Percentiles rank a stretch among this genome's conserved stretches.
These are phyloP conservation scores for Leccinum sublutescens DNA, from an alignment of 768 basidiomycete genomes.

Conservation along the genomic window DNA sequence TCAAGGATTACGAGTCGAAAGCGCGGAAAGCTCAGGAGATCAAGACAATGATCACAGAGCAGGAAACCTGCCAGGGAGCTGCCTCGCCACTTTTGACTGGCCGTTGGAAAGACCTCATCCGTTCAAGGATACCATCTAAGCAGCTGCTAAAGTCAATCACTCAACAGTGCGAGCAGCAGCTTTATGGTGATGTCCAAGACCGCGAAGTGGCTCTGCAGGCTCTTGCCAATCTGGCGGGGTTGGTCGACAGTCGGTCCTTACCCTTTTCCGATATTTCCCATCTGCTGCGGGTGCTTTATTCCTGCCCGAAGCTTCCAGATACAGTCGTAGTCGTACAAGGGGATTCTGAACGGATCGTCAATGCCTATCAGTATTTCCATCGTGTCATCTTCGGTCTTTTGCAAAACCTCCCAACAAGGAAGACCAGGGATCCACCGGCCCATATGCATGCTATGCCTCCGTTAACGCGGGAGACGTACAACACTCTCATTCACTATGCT, in stretches of 20 bases:
- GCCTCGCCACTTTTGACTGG: conserved; percentile 15
- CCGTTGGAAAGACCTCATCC: conserved; percentile 21
- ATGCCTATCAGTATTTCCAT: conserved; percentile 50
- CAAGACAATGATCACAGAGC: conserved; percentile 19
- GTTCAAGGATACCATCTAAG: conserved; percentile 25
- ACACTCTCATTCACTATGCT: conserved; percentile 64
- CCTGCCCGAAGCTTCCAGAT: conserved; percentile 40
- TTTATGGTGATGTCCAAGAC: conserved; percentile 28
- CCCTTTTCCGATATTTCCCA: conserved; percentile 43
- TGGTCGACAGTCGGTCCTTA: conserved; percentile 50
- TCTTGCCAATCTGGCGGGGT: conserved; percentile 53
- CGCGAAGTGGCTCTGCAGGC: conserved; percentile 51
- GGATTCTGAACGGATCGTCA: conserved; percentile 27
- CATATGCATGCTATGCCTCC: conserved; percentile 26
- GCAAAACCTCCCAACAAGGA: conserved; percentile 29
- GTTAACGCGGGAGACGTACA: conserved; percentile 47
- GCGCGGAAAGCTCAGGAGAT: conserved; percentile 30
- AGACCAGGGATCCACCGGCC: conserved; percentile 19
- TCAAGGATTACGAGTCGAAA: conserved; percentile 60
- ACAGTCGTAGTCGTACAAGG: conserved; percentile 38
- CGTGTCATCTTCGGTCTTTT: conserved; percentile 44
- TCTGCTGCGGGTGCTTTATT: conserved; percentile 48
- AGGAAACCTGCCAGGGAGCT: conserved; percentile 12
- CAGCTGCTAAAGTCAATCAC: conserved; percentile 35
- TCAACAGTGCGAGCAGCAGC: conserved; percentile 26